These are phyloP conservation scores for Tagetes erecta DNA, from an alignment of 129 eudicot species.

Conservation along the genomic window DNA sequence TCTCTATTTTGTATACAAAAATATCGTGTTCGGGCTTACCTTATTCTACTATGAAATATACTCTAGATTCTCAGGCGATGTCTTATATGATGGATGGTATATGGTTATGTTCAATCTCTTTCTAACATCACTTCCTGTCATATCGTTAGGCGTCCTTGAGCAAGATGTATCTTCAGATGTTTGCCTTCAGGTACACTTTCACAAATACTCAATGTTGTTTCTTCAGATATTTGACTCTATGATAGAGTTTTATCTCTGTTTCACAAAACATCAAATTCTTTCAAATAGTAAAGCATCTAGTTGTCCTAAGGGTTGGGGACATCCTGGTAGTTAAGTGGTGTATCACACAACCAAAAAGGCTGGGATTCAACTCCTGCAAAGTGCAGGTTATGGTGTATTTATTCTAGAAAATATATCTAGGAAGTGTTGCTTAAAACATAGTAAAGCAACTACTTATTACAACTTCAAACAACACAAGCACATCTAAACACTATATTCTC, in stretches of 20 bases:
- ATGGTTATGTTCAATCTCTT: constrained; percentile 58
- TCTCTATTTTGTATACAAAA: constrained; percentile 61
- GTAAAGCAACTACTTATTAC: background rate
- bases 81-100: constrained; percentile 56
- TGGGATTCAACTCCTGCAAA: no score
- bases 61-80: constrained; percentile 47
- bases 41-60: constrained; percentile 54
- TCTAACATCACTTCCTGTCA: constrained; percentile 58
- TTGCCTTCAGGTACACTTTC: constrained; percentile 48
- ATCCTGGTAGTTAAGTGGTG: no score
- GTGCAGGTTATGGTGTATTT: no score
- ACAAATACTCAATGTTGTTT: background rate
- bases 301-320: no score
- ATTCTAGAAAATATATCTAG: no score
- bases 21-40: constrained; percentile 56
- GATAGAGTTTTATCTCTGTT: no score
- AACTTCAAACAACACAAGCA: background rate
- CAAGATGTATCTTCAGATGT: constrained; percentile 59
- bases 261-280: background rate
- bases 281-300: background rate
- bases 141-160: constrained; percentile 57
- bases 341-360: no score
- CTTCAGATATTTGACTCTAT: no score
- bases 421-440: background rate
- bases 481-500: background rate